Base-by-base conservation (phyloP, 306 rosid species). In the Castanospermum australe region DNA sequence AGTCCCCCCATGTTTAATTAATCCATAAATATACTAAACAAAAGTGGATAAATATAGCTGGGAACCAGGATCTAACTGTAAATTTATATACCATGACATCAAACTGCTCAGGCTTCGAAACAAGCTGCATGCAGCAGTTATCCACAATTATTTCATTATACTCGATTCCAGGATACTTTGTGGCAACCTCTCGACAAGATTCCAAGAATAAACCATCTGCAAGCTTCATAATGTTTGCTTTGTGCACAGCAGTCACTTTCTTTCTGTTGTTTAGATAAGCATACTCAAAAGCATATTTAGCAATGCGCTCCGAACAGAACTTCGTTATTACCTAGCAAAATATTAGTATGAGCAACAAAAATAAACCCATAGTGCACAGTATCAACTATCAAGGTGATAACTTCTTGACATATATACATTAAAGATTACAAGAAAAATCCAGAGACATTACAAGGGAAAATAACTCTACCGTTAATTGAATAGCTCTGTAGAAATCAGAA, bases 41-140 rank as follows among this genome's bases (percentile, higher is more conserved):
- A 17, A 64, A 64, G 28, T 20, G 39, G 17, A 50, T 63, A 13
- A 50, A 15, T 33, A 63, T 33, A 63, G 52, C 17, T 15, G 36
- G 18, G 18, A 64, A 9, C 32, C 8, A 15, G 38, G 65, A 36
- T 1, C 9, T 10, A 13, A 22, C 7, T 3, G 73, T 47, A 39
- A 44, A 60, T 39, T 69, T 38, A 62, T 84, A 74, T 88, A 92
- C 97, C 97, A 92, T 92, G 73, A 92, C 94, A 83, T 92, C 97
- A 83, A 92, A 91, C 73, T 91, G 96, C 70, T 91, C 93, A 11
- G 96, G 96, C 88, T 86, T 91, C 11, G 93, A 62, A 71, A 91
- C 96, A 78, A 91, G 93, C 45, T 91, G 96, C 96, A 91, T 91
- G 83, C 96, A 91, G 81, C 96, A 91, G 78, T 91, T 91, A 74